These are phyloP conservation scores for Hyaloperonospora arabidopsidis DNA, from an alignment of 352 stramenopile species.

Conservation along the genomic window DNA sequence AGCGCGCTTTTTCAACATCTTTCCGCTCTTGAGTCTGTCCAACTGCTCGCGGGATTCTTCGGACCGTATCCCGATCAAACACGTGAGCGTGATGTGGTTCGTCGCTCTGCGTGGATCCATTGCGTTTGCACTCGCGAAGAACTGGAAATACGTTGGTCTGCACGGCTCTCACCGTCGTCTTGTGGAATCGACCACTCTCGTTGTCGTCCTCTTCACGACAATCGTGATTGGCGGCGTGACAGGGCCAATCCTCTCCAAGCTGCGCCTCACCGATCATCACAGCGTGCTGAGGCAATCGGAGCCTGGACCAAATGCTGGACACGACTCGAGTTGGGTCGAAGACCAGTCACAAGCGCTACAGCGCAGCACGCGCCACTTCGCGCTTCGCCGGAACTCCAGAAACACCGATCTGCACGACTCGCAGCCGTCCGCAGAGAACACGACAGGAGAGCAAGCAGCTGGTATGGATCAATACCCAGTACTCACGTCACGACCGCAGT, in stretches of 20 bases:
- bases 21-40: constrained; percentile 57
- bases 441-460: constrained; percentile 13
- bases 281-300: constrained; percentile 30
- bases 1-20: constrained; percentile 70
- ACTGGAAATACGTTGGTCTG: constrained; percentile 64
- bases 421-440: constrained; percentile 3
- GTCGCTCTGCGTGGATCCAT: constrained; percentile 89
- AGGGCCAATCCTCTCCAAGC: constrained; percentile 46
- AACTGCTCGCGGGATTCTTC: constrained; percentile 48
- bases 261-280: constrained; percentile 37
- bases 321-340: constrained; percentile 17
- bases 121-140: constrained; percentile 86
- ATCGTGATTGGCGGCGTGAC: constrained; percentile 75
- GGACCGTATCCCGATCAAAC: constrained; percentile 56
- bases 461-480: constrained; percentile 26
- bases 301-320: constrained; percentile 25
- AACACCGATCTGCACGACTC: constrained; percentile 15
- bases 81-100: constrained; percentile 88
- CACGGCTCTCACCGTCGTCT: constrained; percentile 68
- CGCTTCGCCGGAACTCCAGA: constrained; percentile 34
- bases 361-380: constrained; percentile 57
- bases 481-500: constrained; percentile 66
- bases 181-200: constrained; percentile 76
- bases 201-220: constrained; percentile 83
- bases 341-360: constrained; percentile 20